Conservation (phyloP, 345 rosid species). For the Viola odorata region DNA sequence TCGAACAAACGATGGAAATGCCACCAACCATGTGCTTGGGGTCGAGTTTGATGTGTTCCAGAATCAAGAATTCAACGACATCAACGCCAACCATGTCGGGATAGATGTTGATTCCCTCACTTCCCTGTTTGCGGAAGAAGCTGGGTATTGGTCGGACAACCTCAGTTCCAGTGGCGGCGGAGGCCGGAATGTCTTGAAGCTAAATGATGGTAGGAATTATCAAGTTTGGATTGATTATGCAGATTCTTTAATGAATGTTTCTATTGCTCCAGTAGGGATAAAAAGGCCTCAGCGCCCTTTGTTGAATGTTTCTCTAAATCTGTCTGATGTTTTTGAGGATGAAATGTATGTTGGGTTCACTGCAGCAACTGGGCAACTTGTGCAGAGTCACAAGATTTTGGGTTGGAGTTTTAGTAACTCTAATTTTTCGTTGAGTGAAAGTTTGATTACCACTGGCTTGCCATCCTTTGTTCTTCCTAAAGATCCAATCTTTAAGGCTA, state of each 20-base stretch:
- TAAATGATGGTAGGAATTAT: slow-evolving; percentile 65
- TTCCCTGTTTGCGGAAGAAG: slow-evolving; percentile 29
- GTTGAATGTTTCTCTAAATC: slow-evolving; percentile 38
- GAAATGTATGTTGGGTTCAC: slow-evolving; percentile 77
- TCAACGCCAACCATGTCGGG: slow-evolving; percentile 66
- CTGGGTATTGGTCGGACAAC: slow-evolving; percentile 49
- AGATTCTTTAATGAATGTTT: slow-evolving; percentile 38
- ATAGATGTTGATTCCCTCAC: slow-evolving; percentile 59
- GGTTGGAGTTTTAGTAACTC: slow-evolving; percentile 77
- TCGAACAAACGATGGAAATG: slow-evolving; percentile 38
- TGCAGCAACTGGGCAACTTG: slow-evolving; percentile 53
- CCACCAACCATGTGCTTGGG: slow-evolving; percentile 43
- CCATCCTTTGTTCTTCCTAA: slow-evolving; percentile 63
- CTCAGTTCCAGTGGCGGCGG: background rate
- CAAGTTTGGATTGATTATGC: slow-evolving; percentile 77
- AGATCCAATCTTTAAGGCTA: slow-evolving; percentile 29
- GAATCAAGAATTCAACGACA: slow-evolving; percentile 67
- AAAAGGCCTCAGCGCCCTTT: slow-evolving; percentile 41
- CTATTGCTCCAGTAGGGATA: slow-evolving; percentile 31
- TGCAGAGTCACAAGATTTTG: slow-evolving; percentile 58
- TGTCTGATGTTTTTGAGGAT: slow-evolving; percentile 53
- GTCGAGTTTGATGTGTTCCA: slow-evolving; percentile 62
- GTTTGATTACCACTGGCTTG: slow-evolving; percentile 51
- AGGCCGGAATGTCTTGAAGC: slow-evolving; percentile 32
- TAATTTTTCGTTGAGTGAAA: slow-evolving; percentile 43